Percentiles rank a stretch among this genome's conserved stretches.
Evolutionary conservation across 768 basidiomycete genomes (phyloP).

Genomic region (Termitomyces sp.): DNA sequence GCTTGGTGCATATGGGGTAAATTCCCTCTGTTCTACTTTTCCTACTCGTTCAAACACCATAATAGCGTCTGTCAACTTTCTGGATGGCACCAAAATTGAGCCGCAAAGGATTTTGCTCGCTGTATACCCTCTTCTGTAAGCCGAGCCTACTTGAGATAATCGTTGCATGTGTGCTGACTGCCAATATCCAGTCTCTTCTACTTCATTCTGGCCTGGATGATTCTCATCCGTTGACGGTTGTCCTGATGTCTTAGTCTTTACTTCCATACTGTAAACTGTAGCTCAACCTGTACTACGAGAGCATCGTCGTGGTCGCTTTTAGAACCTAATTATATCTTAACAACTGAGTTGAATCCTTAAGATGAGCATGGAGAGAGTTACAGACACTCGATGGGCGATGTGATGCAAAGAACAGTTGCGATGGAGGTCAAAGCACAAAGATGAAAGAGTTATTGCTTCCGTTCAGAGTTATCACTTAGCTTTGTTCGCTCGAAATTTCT

Average conservation of each 20-base stretch:
- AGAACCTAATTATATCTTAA: background rate
- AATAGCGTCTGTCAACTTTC: slow-evolving; percentile 87
- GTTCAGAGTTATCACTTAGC: background rate
- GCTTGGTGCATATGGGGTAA: slow-evolving; percentile 97
- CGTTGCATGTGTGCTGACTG: background rate
- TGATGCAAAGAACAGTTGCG: background rate
- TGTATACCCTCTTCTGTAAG: slow-evolving; percentile 92
- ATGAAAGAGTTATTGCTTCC: background rate
- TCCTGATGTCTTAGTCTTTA: slow-evolving; percentile 2
- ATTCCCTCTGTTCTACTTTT: slow-evolving; percentile 15
- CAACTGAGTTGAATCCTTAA: background rate
- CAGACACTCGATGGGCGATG: background rate
- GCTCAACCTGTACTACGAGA: background rate
- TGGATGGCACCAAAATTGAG: slow-evolving; percentile 92
- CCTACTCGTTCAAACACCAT: background rate
- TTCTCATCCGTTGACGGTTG: slow-evolving; percentile 67
- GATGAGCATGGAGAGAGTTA: background rate
- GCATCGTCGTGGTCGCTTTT: background rate
- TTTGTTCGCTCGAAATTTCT: background rate
- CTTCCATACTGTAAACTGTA: background rate
- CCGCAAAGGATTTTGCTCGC: slow-evolving; percentile 86
- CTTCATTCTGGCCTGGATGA: slow-evolving; percentile 96
- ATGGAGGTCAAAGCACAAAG: background rate
- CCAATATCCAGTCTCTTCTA: slow-evolving; percentile 66
- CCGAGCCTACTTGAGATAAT: background rate